Conservation (phyloP, 106 monocot genomes). For the Vanilla planifolia region DNA sequence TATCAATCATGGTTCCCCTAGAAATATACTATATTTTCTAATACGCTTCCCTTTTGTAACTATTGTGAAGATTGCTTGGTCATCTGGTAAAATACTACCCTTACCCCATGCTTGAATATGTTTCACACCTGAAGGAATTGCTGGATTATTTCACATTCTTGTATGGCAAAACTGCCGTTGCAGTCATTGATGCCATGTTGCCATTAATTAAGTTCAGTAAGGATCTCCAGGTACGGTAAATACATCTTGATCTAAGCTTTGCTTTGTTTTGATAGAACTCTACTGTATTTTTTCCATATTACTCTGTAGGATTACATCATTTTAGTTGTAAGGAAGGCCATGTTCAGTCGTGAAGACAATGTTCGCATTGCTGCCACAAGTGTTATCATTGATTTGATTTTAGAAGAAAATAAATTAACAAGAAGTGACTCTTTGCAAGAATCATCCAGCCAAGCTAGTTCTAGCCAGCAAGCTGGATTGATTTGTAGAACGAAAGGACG, state of each 20-base stretch:
- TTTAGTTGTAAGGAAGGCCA: slow-evolving; percentile 78
- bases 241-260: background rate
- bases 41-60: slow-evolving; percentile 2
- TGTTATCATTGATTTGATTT: slow-evolving; percentile 62
- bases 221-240: slow-evolving; percentile 86
- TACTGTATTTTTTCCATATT: background rate
- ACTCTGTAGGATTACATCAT: slow-evolving; percentile 72
- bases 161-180: slow-evolving; percentile 54
- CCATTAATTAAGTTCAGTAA: slow-evolving; percentile 71
- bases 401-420: slow-evolving; percentile 40
- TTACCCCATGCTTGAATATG: slow-evolving; percentile 68
- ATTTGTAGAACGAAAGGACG: slow-evolving; percentile 13
- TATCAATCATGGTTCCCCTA: background rate
- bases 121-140: slow-evolving; percentile 73
- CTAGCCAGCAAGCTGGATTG: slow-evolving; percentile 72
- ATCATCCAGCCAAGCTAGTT: slow-evolving; percentile 96
- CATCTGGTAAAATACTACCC: slow-evolving; percentile 53
- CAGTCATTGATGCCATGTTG: slow-evolving; percentile 43
- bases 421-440: slow-evolving; percentile 54
- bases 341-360: slow-evolving; percentile 79
- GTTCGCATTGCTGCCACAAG: slow-evolving; percentile 64
- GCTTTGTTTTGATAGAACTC: background rate
- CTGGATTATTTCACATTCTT: slow-evolving; percentile 89
- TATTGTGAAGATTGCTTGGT: slow-evolving; percentile 51
- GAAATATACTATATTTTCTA: background rate